Percentiles rank a stretch among this genome's conserved stretches.
Evolutionary conservation across 257 asterid genomes (phyloP).

Genomic region (Nicotiana paniculata): DNA sequence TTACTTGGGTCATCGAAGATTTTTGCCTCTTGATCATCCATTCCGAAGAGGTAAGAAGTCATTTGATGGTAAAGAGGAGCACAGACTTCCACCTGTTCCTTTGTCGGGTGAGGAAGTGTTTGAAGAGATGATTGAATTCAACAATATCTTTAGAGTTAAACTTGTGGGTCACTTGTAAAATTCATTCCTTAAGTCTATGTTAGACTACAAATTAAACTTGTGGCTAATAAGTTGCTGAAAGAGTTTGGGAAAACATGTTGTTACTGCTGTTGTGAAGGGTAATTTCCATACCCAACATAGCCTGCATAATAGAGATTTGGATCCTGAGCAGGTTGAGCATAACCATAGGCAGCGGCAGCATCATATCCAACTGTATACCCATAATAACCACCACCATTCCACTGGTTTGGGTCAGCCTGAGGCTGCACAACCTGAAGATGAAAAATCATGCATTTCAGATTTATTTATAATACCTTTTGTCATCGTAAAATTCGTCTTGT

Average conservation of each 20-base stretch:
- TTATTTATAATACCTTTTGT: too few relatives aligned
- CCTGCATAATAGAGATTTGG: constrained; percentile 39
- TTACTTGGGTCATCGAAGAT: too few relatives aligned
- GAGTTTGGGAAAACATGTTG: constrained; percentile 36
- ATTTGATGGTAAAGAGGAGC: too few relatives aligned
- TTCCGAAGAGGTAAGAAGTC: too few relatives aligned
- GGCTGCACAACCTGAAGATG: constrained; percentile 15
- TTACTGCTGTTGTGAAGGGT: constrained; percentile 42
- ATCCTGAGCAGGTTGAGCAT: constrained; percentile 40
- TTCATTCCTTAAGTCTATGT: neutral
- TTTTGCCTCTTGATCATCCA: too few relatives aligned
- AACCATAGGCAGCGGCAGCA: constrained; percentile 25
- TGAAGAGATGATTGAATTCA: too few relatives aligned
- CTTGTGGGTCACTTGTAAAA: neutral
- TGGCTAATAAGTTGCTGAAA: neutral
- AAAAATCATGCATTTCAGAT: neutral
- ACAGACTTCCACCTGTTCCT: too few relatives aligned
- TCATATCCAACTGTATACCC: constrained; percentile 46
- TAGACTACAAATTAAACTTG: neutral
- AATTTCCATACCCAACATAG: constrained; percentile 38
- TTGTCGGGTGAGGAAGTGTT: too few relatives aligned
- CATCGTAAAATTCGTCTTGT: too few relatives aligned
- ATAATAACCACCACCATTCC: constrained; percentile 31
- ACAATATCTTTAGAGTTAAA: too few relatives aligned
- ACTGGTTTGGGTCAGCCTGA: constrained; percentile 35